Base-by-base conservation (phyloP, 2,329 filamentous ascomycete genomes). In the Aspergillus flavus region DNA sequence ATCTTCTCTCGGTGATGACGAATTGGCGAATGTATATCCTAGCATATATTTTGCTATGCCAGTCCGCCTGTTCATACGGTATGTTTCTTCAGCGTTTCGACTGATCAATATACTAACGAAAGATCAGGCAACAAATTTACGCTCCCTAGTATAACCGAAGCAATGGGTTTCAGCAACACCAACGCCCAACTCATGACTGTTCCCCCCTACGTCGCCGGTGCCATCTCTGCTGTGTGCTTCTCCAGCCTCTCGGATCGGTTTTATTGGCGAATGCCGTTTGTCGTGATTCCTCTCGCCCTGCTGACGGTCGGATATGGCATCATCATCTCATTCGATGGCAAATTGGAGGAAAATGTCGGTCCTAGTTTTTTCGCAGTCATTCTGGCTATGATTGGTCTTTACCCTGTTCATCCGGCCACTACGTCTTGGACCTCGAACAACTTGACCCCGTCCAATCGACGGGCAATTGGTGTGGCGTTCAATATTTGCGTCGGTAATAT, bases 81-180 rank as follows among this genome's bases (percentile, higher is more conserved):
- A 65, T 53, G 57, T 66, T n/a, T 65, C 64, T 45, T 63, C 64
- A 16, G 50, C 64, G 16, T 41, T 2, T 64, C 4, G 52, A 68
- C 67, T 73, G 0, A 66, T 73, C 16, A 36, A 7, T 34, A 55
- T 30, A 21, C 53, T 61, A 9, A 56, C 14, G 1, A 76, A 43
- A 16, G 4, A 12, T 10, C 73, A 68, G 75, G 74, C 16, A 76
- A 75, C 12, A 78, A 76, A 14, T 73, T 78, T 39, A 76, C 76
- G 23, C 66, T 77, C 1, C 77, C 77, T 0, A 75, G 73, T 3
- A 79, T 79, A 32, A 79, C 78, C 45, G 74, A 75, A 56, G 71
- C 73, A 16, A 69, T 79, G 64, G 77, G 77, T 4, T 79, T 76
- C 62, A 70, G 57, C 16, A 68, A 70, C 0, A 75, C 76, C 0